phyloP scores from a whole-genome alignment of 139 green algal species.

The Auxenochlorella pyrenoidosa region DNA sequence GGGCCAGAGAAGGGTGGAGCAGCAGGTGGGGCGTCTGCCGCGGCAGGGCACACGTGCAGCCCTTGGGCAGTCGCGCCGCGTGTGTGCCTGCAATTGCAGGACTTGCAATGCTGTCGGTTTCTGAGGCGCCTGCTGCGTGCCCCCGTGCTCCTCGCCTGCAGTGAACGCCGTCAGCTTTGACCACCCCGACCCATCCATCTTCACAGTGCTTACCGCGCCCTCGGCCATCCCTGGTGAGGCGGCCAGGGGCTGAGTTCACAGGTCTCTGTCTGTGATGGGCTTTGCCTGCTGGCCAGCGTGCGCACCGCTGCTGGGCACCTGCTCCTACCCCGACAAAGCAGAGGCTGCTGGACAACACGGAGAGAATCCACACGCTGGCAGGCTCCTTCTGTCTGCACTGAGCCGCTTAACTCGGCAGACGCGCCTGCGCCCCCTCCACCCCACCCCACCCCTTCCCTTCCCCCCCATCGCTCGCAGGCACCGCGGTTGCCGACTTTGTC shows the following conservation, averaged over 20 bases:
- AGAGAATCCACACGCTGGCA: no score
- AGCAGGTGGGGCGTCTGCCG: no score
- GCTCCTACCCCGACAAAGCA: no score
- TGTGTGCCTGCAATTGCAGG: no score
- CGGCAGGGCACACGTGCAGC: no score
- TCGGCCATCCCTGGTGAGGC: slow-evolving; percentile 61
- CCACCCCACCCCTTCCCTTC: no score
- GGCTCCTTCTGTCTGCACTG: no score
- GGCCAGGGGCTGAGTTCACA: neutral
- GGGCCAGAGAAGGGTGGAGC: no score
- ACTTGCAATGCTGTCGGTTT: neutral
- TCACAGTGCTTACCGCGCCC: slow-evolving; percentile 92
- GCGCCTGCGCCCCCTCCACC: neutral
- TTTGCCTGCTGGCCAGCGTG: neutral
- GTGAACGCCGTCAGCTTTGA: slow-evolving; percentile 81
- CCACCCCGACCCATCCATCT: slow-evolving; percentile 95
- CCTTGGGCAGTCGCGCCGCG: no score
- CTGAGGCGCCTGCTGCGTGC: neutral
- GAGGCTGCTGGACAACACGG: no score
- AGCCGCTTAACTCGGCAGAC: no score
- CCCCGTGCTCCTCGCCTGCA: slow-evolving; percentile 44
- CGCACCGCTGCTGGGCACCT: no score
- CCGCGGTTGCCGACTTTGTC: slow-evolving; percentile 92
- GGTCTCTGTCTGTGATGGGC: neutral
- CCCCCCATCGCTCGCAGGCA: slow-evolving; percentile 50